These are phyloP conservation scores for Pythium oligandrum DNA, from an alignment of 352 stramenopile species.

Conservation along the genomic window DNA sequence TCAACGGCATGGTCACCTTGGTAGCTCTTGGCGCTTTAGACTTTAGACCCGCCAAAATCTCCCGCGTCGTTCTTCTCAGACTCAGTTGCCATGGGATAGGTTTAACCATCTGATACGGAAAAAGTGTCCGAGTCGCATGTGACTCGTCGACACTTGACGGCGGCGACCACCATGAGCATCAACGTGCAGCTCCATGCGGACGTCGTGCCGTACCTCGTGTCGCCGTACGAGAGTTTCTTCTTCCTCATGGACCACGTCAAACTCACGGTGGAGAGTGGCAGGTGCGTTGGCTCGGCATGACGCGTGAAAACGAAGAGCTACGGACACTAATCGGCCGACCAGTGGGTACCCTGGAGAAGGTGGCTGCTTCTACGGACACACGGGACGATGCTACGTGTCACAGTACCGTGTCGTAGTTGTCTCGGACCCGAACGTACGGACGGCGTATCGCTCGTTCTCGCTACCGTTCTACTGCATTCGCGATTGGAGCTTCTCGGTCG, in stretches of 20 bases:
- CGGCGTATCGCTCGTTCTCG: slow-evolving; percentile 67
- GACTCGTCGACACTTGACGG: no score
- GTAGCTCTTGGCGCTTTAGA: slow-evolving; percentile 1
- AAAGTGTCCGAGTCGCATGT: no score
- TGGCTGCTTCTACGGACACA: slow-evolving; percentile 70
- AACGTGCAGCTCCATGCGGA: slow-evolving; percentile 68
- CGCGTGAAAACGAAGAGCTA: not conserved
- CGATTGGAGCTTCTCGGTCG: slow-evolving; percentile 61
- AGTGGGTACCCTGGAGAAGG: slow-evolving; percentile 80
- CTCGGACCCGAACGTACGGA: slow-evolving; percentile 25
- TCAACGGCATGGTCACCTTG: slow-evolving; percentile 43
- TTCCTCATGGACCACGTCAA: slow-evolving; percentile 68
- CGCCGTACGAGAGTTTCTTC: slow-evolving; percentile 76
- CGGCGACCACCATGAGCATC: slow-evolving; percentile 45
- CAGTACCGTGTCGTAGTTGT: slow-evolving; percentile 78
- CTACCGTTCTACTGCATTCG: slow-evolving; percentile 74
- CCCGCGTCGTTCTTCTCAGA: not conserved
- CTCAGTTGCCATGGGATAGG: no score
- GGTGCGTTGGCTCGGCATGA: slow-evolving; percentile 26
- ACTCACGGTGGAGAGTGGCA: slow-evolving; percentile 75
- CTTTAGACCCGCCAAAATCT: not conserved
- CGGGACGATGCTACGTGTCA: slow-evolving; percentile 67
- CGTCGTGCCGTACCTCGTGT: slow-evolving; percentile 66
- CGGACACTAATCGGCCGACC: not conserved
- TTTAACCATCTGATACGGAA: no score